phyloP scores from a whole-genome alignment of 352 stramenopile genomes.

The Thalassiosira delicatula region DNA sequence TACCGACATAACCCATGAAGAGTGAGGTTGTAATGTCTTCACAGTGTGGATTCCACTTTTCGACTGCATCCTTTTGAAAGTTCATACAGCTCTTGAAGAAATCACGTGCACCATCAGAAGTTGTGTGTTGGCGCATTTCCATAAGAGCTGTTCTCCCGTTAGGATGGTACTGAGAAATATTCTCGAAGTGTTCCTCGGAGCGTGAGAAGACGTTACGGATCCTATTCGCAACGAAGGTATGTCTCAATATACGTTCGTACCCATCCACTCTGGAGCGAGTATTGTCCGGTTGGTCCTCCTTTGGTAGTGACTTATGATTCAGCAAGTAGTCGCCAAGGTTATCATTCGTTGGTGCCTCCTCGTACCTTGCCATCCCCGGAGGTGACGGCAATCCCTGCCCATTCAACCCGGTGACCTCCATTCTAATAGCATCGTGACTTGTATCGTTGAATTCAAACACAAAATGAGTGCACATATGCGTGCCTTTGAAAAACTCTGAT shows the following conservation, averaged over 20 bases:
- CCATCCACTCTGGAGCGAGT: background rate
- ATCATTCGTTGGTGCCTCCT: background rate
- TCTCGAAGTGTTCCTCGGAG: background rate
- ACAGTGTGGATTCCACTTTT: background rate
- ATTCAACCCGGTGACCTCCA: background rate
- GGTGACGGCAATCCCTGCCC: background rate
- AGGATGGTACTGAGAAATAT: too few relatives aligned
- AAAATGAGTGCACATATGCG: background rate
- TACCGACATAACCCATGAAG: slow-evolving; percentile 5
- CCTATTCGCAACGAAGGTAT: too few relatives aligned
- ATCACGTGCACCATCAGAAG: background rate
- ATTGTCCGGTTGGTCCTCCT: background rate
- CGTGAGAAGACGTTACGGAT: too few relatives aligned
- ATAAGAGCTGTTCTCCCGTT: too few relatives aligned
- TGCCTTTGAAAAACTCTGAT: background rate
- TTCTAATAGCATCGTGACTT: background rate
- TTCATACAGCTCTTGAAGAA: background rate
- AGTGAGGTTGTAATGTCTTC: background rate
- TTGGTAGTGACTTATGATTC: background rate
- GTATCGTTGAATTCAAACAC: background rate
- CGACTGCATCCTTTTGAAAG: background rate
- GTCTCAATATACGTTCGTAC: too few relatives aligned
- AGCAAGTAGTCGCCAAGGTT: background rate
- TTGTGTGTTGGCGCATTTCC: background rate
- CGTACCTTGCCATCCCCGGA: slow-evolving; percentile 8